Base-by-base conservation (phyloP, 73 alveolate genomes). In the Symbiodinium natans region DNA sequence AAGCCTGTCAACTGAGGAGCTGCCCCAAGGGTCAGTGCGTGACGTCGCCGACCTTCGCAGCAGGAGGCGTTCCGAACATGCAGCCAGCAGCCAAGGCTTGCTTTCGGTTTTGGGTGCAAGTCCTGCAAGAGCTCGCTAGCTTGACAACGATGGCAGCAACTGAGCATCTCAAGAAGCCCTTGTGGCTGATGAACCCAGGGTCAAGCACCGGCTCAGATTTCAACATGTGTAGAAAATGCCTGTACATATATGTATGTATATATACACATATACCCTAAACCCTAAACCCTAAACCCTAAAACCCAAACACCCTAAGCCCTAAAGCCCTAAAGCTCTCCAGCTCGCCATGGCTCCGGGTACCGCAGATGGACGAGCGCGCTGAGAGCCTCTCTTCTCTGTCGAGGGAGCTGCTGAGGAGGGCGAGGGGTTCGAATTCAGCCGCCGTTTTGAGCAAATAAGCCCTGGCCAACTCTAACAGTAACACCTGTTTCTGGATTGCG, bases 21-120 rank as follows among this genome's bases (percentile, higher is more conserved):
- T 90, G 97, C 52, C 97, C 97, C 15, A 90, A 90, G 88, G 97
- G 97, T 9, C 97, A 90, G 48, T 90, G 97, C 88, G 71, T 90
- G 80, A 68, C 85, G 33, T 63, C 88, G 6, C 89, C 97, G 31
- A 42, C 41, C 52, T 90, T 90, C 42, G 77, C 97, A 8, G 97
- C 88, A 39, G 97, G 80, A 3, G 97, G 97, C 31, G 80, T 90
- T 73, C 89, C 97, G 40, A 90, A 90, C 80, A 90, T 90, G 97
- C 97, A 90, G 97, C 43, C 82, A n/a, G 97, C 6, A 40, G 48
- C 88, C 88, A 34, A 29, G 73, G 7, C 27, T 13, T 52, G 15
- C 71, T 13, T 52, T 52, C n/a, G n/a, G n/a, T n/a, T n/a, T n/a
- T n/a, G n/a, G n/a, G n/a, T n/a, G n/a, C n/a, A n/a, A n/a, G n/a